Base-by-base conservation (phyloP, 768 basidiomycete genomes). In the Lactifluus hygrophoroides region DNA sequence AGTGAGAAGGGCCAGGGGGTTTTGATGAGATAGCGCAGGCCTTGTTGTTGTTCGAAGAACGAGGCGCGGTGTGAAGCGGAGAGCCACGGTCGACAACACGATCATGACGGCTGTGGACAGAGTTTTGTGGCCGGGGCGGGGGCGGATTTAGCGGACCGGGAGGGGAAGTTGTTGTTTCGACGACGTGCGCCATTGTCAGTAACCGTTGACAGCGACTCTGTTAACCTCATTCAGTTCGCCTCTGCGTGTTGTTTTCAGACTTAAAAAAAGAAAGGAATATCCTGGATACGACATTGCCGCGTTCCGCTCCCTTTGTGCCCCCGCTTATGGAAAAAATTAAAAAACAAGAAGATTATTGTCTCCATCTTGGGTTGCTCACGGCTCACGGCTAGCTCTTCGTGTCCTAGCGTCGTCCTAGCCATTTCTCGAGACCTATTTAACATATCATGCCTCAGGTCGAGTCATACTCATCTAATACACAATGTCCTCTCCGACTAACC, bases 261-360 rank as follows among this genome's bases (percentile, higher is more conserved):
- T 50, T 43, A n/a, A 35, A 54, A 37, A 16, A 46, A n/a, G n/a
- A 54, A 46, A 35, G 28, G 28, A 50, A 28, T 40, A 34, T 40
- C 56, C 40, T 57, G 56, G 56, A 46, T 45, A 57, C 56, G 16
- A 45, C 14, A 51, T 48, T n/a, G n/a, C n/a, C n/a, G n/a, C n/a
- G 16, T 34, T 28, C 28, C 23, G 16, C 30, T 30, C 32, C 19
- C 42, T 42, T 46, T 37, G 25, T 51, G 35, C 45, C 37, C 30
- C 42, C 49, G 56, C 44, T 58, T 58, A 51, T 50, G 42, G 27
- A 42, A 50, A 21, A 46, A 19, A 54, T n/a, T n/a, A n/a, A n/a
- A n/a, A 47, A 56, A 60, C 59, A 60, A 60, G 47, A 56, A 38
- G 19, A 51, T 60, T 46, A 32, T 60, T 56, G 54, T 56, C 35